Evolutionary conservation across 208 protist genomes (phyloP), one percentile per base, ranked within the genome.

Genomic region (Wallacemonas sp.): DNA sequence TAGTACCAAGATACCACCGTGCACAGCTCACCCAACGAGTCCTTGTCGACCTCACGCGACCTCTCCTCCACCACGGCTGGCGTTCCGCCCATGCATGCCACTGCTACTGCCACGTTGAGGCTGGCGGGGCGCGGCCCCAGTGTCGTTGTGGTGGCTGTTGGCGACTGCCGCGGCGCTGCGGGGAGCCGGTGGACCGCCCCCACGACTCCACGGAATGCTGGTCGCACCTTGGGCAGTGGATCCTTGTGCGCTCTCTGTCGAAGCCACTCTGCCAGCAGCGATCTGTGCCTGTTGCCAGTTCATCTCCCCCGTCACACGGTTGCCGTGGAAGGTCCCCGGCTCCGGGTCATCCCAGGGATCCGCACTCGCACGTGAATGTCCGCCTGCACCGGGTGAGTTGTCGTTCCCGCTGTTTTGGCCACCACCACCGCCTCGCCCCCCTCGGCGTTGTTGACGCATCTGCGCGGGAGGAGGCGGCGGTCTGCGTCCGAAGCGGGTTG

Each of bases 311-410:
- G 79, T 41, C 1, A 69, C 67, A 53, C 80, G 78, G 22, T 76
- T 93, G 30, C 87, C 87, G 61, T 87, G 80, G 54, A 80, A 93
- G 8, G 81, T 87, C 41, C 55, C 69, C 27, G 87, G 87, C 19
- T 93, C 79, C 1, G 83, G 87, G 61, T 94, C 87, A 67, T 91
- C 87, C 87, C 87, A 94, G 17, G 87, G 63, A 29, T 87, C 80
- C 15, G 72, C 78, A 0, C 68, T 61, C 41, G 65, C 59, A 21
- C 62, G 61, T 42, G 52, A 34, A 54, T 54, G 52, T 13, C 42
- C 24, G 27, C 39, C 62, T 15, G 33, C 61, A 33, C 63, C 27
- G 26, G 50, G 24, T n/a, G 37, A 46, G 12, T 17, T 33, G 27
- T 50, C 48, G 30, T 9, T 24, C 6, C 10, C 10, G 4, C 50